These are phyloP conservation scores for Anthoceros angustus DNA, from an alignment of 225 moss, liverwort and hornwort species.

Conservation along the genomic window DNA sequence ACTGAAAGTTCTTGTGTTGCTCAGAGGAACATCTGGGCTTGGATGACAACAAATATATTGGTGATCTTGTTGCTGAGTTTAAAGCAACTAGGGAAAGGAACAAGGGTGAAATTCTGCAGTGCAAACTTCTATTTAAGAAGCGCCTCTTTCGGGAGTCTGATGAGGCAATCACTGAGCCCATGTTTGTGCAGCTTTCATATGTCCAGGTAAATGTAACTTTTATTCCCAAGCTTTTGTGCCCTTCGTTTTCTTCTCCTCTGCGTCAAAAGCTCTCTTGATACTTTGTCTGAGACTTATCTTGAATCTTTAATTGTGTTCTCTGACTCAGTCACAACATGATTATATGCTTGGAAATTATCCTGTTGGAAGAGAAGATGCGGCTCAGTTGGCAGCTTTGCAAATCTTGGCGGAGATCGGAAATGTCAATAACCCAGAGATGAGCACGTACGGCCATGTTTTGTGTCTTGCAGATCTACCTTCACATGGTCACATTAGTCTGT, in stretches of 20 bases:
- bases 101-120: conserved; percentile 72
- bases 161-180: conserved; percentile 92
- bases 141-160: conserved; percentile 88
- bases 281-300: not conserved
- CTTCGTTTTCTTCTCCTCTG: conserved; percentile 2
- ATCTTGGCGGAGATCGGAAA: conserved; percentile 72
- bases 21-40: conserved; percentile 90
- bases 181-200: conserved; percentile 93
- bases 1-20: conserved; percentile 5
- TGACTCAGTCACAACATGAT: conserved; percentile 82
- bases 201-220: conserved; percentile 46
- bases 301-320: not conserved
- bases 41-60: conserved; percentile 94
- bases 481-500: not conserved
- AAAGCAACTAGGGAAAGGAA: conserved; percentile 70
- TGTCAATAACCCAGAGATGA: conserved; percentile 55
- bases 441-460: conserved; percentile 32
- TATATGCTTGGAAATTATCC: conserved; percentile 90
- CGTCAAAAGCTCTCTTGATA: not conserved
- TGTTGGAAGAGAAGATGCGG: conserved; percentile 84
- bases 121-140: conserved; percentile 92
- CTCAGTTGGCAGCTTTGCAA: conserved; percentile 76
- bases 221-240: not conserved
- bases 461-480: not conserved
- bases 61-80: conserved; percentile 89